Conservation (phyloP, 2,329 filamentous ascomycete species). For the Fusarium brevicatenulatum region DNA sequence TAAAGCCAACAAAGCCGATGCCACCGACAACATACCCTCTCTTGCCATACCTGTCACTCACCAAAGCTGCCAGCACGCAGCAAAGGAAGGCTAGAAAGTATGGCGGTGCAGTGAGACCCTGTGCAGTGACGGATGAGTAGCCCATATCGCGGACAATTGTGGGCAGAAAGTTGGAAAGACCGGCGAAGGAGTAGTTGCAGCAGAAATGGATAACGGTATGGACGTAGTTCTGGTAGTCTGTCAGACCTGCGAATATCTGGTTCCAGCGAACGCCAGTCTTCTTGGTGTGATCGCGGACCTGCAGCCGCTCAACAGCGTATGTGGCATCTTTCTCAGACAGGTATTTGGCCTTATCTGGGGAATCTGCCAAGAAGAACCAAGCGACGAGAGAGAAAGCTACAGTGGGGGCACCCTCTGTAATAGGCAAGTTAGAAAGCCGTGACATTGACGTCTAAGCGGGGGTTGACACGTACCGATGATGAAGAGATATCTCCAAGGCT, state of each 20-base stretch:
- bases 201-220: slow-evolving; percentile 30
- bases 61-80: slow-evolving; percentile 11
- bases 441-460: no score
- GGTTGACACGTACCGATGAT: neutral
- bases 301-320: neutral
- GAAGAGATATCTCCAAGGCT: slow-evolving; percentile 22
- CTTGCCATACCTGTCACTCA: slow-evolving; percentile 7
- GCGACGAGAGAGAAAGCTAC: slow-evolving; percentile 8
- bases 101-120: slow-evolving; percentile 14
- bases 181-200: slow-evolving; percentile 30
- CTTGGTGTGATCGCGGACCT: slow-evolving; percentile 5
- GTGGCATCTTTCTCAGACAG: slow-evolving; percentile 1
- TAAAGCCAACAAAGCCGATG: neutral
- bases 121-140: slow-evolving; percentile 8
- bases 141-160: slow-evolving; percentile 21
- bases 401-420: slow-evolving; percentile 15
- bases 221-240: slow-evolving; percentile 25
- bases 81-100: slow-evolving; percentile 16
- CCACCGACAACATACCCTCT: slow-evolving; percentile 1
- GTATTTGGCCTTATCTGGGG: slow-evolving; percentile 10
- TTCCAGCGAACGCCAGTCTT: slow-evolving; percentile 22
- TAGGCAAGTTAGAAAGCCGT: neutral
- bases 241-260: slow-evolving; percentile 9
- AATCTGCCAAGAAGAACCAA: slow-evolving; percentile 28
- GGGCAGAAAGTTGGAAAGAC: slow-evolving; percentile 27